A percentile compares a stretch with the other conserved stretches of the same genome.
phyloP scores from a whole-genome alignment of 139 green algal species.

The Diplosphaera chodatii region DNA sequence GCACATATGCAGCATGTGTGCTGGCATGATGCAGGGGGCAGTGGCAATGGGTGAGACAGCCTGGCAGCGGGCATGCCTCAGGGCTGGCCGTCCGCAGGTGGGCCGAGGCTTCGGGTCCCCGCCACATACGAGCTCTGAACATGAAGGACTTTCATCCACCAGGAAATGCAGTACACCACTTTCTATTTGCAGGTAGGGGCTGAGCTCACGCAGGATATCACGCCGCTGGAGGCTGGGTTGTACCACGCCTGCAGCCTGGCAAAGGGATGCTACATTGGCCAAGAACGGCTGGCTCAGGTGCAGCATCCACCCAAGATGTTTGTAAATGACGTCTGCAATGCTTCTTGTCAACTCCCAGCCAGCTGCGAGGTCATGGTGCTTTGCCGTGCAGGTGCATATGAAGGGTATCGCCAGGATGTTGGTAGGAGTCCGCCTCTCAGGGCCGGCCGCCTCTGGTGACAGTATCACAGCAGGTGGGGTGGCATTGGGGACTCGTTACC shows the following conservation, averaged over 20 bases:
- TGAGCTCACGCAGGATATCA: conserved; percentile 60
- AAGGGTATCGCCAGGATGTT: conserved; percentile 37
- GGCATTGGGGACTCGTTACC: too few relatives aligned
- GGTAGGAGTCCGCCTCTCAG: conserved; percentile 49
- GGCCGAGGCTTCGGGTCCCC: too few relatives aligned
- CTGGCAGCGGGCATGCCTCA: conserved; percentile 63
- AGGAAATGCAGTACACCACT: too few relatives aligned
- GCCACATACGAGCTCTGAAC: too few relatives aligned
- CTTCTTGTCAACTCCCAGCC: too few relatives aligned
- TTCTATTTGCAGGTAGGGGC: conserved; percentile 13
- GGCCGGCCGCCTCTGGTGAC: conserved; percentile 21
- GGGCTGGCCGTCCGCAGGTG: conserved; percentile 47
- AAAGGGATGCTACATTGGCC: conserved; percentile 62
- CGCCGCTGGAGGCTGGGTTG: conserved; percentile 72
- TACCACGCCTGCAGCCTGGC: conserved; percentile 56
- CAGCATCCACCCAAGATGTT: too few relatives aligned
- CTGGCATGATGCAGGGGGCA: too few relatives aligned
- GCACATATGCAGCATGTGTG: too few relatives aligned
- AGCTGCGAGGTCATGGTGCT: too few relatives aligned
- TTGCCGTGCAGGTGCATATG: too few relatives aligned
- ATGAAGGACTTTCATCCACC: too few relatives aligned
- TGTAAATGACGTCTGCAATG: too few relatives aligned
- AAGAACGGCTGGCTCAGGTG: conserved; percentile 68
- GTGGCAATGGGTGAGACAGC: conserved; percentile 60
- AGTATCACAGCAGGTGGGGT: conserved; percentile 25